Evolutionary conservation across 768 basidiomycete genomes (phyloP).

Genomic region (Porpolomopsis calyptriformis): DNA sequence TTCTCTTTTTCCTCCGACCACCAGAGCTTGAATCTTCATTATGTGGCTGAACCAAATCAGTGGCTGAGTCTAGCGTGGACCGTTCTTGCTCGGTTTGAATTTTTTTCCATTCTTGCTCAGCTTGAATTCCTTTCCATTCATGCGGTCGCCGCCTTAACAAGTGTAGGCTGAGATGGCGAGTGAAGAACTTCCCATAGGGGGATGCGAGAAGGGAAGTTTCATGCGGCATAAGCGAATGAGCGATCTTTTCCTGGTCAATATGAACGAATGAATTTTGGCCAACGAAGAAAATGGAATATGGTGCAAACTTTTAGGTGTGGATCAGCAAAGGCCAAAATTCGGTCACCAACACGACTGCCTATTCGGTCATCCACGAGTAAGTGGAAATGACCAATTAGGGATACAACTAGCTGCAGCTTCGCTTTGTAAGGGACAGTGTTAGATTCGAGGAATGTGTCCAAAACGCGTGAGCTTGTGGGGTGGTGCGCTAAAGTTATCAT

Average conservation of each 20-base stretch:
- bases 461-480: conserved; percentile 63
- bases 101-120: conserved; percentile 68
- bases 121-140: conserved; percentile 73
- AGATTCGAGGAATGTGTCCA: conserved; percentile 69
- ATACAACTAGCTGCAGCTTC: conserved; percentile 61
- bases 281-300: not conserved
- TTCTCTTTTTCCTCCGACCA: conserved; percentile 36
- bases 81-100: conserved; percentile 42
- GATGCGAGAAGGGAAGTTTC: conserved; percentile 65
- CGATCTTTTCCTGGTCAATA: conserved; percentile 90
- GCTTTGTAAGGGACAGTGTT: conserved; percentile 50
- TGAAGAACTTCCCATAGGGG: conserved; percentile 83
- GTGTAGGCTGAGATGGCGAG: conserved; percentile 64
- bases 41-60: not conserved
- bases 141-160: conserved; percentile 69
- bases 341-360: conserved; percentile 82
- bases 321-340: conserved; percentile 88
- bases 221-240: conserved; percentile 61
- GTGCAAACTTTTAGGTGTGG: conserved; percentile 79
- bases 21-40: conserved; percentile 10
- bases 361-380: conserved; percentile 79
- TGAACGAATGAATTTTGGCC: conserved; percentile 4
- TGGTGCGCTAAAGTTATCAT: conserved; percentile 41
- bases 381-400: conserved; percentile 72
- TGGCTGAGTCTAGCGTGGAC: not conserved